Conservation (phyloP, 331 rosid genomes). For the Quercus tomentella region DNA sequence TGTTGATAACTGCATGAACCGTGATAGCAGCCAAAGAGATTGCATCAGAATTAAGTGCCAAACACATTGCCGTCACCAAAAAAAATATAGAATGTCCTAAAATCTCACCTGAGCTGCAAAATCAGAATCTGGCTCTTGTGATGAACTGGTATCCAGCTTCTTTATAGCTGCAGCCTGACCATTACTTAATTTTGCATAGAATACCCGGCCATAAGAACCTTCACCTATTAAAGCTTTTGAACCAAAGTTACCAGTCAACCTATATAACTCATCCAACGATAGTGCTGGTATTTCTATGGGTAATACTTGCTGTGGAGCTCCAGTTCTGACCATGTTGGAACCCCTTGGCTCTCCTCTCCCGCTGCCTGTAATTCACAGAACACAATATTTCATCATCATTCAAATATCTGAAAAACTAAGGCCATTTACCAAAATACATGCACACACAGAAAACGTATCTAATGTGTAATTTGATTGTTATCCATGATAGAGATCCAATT, state of each 20-base stretch:
- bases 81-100: background rate
- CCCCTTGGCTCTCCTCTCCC: conserved; percentile 87
- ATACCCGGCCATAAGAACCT: conserved; percentile 93
- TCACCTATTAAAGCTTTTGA: conserved; percentile 76
- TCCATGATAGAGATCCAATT: background rate
- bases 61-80: background rate
- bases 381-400: background rate
- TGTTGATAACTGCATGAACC: conserved; percentile 56
- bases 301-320: conserved; percentile 69
- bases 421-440: background rate
- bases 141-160: conserved; percentile 65
- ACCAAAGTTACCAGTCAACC: conserved; percentile 70
- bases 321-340: conserved; percentile 45
- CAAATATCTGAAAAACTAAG: background rate
- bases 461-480: background rate
- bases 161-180: conserved; percentile 77
- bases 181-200: conserved; percentile 49
- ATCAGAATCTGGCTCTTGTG: conserved; percentile 70
- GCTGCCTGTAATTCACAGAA: conserved; percentile 33
- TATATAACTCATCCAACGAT: conserved; percentile 63
- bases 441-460: background rate
- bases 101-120: conserved; percentile 59
- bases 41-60: background rate
- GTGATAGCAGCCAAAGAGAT: background rate
- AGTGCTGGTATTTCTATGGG: conserved; percentile 77